Evolutionary conservation across 108 stramenopile species (phyloP).

Genomic region (Pelagomonas calceolata): DNA sequence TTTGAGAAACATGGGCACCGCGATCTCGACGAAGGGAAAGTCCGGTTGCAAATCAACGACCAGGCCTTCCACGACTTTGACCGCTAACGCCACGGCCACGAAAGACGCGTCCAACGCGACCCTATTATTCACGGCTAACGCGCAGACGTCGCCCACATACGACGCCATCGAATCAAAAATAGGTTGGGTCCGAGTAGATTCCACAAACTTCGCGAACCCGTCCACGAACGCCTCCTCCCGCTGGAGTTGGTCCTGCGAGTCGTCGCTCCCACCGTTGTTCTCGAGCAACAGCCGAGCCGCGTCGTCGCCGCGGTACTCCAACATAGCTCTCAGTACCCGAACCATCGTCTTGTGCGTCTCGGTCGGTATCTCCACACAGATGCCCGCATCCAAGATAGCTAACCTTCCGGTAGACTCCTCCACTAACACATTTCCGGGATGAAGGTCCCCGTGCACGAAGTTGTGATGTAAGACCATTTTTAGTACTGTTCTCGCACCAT

Average conservation of each 20-base stretch:
- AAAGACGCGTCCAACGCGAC: constrained; percentile 72
- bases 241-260: constrained; percentile 35
- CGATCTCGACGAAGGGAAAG: constrained; percentile 54
- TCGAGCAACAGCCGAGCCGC: constrained; percentile 71
- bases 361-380: constrained; percentile 71
- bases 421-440: constrained; percentile 70
- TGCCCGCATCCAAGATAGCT: constrained; percentile 64
- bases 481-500: constrained; percentile 63
- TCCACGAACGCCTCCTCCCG: constrained; percentile 39
- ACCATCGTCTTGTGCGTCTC: constrained; percentile 64
- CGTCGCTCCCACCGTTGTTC: constrained; percentile 10
- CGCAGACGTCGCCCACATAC: constrained; percentile 75
- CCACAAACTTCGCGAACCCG: neutral
- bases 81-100: constrained; percentile 68
- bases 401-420: constrained; percentile 28
- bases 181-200: constrained; percentile 30
- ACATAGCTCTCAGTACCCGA: constrained; percentile 68
- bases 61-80: constrained; percentile 79
- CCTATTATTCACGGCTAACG: constrained; percentile 56
- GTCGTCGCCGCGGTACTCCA: constrained; percentile 55
- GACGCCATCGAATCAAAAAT: constrained; percentile 76
- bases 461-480: constrained; percentile 78
- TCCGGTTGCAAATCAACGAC: constrained; percentile 56
- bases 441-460: constrained; percentile 64
- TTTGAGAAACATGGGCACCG: constrained; percentile 63